Percentiles rank a stretch among this genome's conserved stretches.
These are phyloP conservation scores for Coemansia sp. DNA, from an alignment of 192 early-diverging fungal species.

Conservation along the genomic window DNA sequence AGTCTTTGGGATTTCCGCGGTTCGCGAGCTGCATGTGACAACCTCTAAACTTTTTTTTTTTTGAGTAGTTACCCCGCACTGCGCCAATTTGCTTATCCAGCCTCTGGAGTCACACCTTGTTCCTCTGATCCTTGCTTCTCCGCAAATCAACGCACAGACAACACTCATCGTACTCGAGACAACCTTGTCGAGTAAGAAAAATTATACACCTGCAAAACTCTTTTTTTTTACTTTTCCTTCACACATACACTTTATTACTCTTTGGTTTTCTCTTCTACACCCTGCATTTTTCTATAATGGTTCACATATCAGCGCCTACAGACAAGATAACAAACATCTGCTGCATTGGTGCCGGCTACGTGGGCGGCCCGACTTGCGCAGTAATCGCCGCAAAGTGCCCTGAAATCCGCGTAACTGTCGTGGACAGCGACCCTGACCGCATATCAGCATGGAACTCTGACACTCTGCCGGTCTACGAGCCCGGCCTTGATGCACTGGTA, in stretches of 20 bases:
- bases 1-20: no score
- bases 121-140: no score
- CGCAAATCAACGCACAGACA: no score
- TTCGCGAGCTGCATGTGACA: no score
- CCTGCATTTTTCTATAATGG: neutral
- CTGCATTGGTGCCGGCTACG: slow-evolving; percentile 96
- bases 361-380: slow-evolving; percentile 90
- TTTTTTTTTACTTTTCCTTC: neutral
- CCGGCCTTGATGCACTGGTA: slow-evolving; percentile 85
- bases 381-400: slow-evolving; percentile 91
- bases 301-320: neutral
- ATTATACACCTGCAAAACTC: neutral
- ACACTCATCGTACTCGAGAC: no score
- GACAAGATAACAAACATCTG: slow-evolving; percentile 65
- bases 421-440: slow-evolving; percentile 74
- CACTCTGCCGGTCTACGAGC: slow-evolving; percentile 87
- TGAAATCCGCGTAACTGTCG: slow-evolving; percentile 85
- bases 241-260: no score
- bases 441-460: slow-evolving; percentile 91
- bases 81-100: no score
- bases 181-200: neutral
- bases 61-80: no score
- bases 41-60: no score
- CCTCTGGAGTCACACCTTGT: no score
- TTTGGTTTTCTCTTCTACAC: no score